phyloP scores from a whole-genome alignment of 2,329 filamentous ascomycete genomes.

The Hymenoscyphus albidus region DNA sequence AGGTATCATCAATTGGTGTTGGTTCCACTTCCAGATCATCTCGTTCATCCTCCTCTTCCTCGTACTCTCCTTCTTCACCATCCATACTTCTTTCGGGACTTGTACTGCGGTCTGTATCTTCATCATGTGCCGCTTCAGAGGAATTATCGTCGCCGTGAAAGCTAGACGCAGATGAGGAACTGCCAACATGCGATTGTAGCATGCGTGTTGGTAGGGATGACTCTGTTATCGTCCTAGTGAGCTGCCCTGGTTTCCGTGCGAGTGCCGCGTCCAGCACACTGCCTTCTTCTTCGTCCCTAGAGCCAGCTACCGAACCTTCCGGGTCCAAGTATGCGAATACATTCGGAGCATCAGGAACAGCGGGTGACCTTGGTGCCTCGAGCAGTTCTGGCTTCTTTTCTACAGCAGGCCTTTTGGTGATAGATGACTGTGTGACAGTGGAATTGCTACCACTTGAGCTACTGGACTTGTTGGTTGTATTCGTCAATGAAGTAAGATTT shows the following conservation, averaged over 20 bases:
- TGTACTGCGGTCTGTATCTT: conserved; percentile 44
- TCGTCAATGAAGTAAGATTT: conserved; percentile 31
- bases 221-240: conserved; percentile 11
- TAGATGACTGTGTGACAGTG: conserved; percentile 39
- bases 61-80: conserved; percentile 26
- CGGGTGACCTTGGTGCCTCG: conserved; percentile 29
- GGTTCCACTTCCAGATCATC: conserved; percentile 9
- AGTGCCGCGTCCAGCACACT: neutral
- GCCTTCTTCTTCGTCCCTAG: conserved; percentile 10
- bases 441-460: conserved; percentile 42
- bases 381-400: conserved; percentile 21
- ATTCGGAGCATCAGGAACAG: conserved; percentile 31
- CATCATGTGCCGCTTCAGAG: conserved; percentile 28
- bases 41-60: conserved; percentile 10
- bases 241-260: neutral
- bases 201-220: conserved; percentile 14
- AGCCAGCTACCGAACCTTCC: conserved; percentile 13
- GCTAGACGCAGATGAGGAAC: conserved; percentile 33
- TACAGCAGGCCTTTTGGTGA: conserved; percentile 22
- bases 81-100: conserved; percentile 42
- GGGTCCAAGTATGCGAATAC: conserved; percentile 31
- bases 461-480: conserved; percentile 36
- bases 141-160: conserved; percentile 37
- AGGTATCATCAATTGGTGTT: conserved; percentile 23
- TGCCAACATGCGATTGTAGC: conserved; percentile 32